Percentiles rank a stretch among this genome's conserved stretches.
Conservation (phyloP, 345 rosid genomes). For the Bruguiera sexangula region DNA sequence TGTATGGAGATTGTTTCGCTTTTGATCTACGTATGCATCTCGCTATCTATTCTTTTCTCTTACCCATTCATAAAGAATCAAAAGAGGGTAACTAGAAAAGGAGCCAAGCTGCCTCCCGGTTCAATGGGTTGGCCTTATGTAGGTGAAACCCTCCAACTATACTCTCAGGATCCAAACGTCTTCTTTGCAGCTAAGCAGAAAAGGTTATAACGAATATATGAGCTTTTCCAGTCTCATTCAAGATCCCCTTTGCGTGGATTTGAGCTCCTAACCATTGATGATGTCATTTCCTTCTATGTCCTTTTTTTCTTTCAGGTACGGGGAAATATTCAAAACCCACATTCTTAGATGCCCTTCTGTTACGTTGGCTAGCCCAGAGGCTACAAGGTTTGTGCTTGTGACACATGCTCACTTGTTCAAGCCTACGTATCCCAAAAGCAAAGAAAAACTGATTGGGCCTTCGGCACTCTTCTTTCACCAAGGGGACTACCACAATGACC, state of each 20-base stretch:
- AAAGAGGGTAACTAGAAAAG: not conserved
- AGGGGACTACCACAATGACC: slow-evolving; percentile 36
- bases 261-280: not conserved
- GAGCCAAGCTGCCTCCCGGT: slow-evolving; percentile 51
- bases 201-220: slow-evolving; percentile 22
- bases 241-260: slow-evolving; percentile 2
- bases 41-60: slow-evolving; percentile 40
- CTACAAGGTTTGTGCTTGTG: slow-evolving; percentile 46
- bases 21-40: slow-evolving; percentile 30
- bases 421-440: slow-evolving; percentile 54
- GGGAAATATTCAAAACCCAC: slow-evolving; percentile 48
- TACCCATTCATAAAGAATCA: slow-evolving; percentile 14
- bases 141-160: slow-evolving; percentile 52
- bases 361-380: slow-evolving; percentile 48
- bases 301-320: slow-evolving; percentile 25
- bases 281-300: not conserved
- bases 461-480: slow-evolving; percentile 54
- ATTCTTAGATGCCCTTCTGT: slow-evolving; percentile 57
- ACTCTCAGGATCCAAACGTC: slow-evolving; percentile 49
- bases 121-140: slow-evolving; percentile 60
- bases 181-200: slow-evolving; percentile 42
- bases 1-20: slow-evolving; percentile 38
- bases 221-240: not conserved
- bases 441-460: slow-evolving; percentile 47
- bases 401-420: slow-evolving; percentile 46